These are phyloP conservation scores for Eucalyptus shirleyi DNA, from an alignment of 345 rosid genomes.

Conservation along the genomic window DNA sequence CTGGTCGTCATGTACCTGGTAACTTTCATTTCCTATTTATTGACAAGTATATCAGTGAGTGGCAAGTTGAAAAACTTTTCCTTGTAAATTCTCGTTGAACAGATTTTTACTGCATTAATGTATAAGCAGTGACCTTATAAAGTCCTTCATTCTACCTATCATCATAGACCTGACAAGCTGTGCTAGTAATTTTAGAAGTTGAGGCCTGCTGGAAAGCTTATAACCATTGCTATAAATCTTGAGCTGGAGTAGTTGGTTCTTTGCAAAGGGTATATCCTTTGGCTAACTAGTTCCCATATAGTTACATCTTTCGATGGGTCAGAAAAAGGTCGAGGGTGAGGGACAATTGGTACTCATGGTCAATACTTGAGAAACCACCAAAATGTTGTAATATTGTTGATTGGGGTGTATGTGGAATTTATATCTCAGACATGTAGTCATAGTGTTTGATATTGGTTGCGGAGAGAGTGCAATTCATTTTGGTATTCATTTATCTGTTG, in stretches of 20 bases:
- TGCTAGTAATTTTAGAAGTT: not conserved
- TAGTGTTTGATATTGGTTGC: not conserved
- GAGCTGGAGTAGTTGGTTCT: not conserved
- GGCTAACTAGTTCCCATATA: not conserved
- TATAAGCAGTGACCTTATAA: not conserved
- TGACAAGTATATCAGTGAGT: not conserved
- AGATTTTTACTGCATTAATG: not conserved
- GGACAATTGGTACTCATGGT: not conserved
- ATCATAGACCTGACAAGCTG: not conserved
- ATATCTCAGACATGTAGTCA: not conserved
- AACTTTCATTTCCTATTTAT: not conserved
- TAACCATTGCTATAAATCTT: not conserved
- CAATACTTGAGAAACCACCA: not conserved
- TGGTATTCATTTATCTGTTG: not conserved
- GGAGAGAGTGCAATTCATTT: not conserved
- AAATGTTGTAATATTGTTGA: not conserved
- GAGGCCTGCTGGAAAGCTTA: not conserved
- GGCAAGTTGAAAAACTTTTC: not conserved
- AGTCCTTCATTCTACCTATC: not conserved
- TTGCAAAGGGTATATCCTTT: not conserved
- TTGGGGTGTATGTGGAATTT: not conserved
- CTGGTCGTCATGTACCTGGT: slow-evolving; percentile 9
- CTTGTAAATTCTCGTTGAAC: not conserved
- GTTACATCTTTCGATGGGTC: not conserved
- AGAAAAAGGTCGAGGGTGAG: not conserved